phyloP scores from a whole-genome alignment of 2,329 filamentous ascomycete genomes.

The Exophiala sp. region DNA sequence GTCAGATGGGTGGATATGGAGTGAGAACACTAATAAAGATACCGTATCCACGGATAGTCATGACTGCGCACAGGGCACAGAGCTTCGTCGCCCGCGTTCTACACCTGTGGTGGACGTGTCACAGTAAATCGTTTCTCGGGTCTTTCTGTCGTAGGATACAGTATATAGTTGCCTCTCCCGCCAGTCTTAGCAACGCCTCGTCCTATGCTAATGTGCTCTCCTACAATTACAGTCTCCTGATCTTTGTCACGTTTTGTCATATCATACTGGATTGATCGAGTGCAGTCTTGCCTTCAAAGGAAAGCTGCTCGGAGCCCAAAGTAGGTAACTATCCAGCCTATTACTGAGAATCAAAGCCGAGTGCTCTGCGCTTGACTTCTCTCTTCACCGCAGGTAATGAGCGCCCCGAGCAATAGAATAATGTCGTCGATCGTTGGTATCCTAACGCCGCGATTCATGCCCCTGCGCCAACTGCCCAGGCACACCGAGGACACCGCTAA shows the following conservation, averaged over 20 bases:
- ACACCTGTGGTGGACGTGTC: too few relatives aligned
- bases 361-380: background rate
- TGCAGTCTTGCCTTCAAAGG: background rate
- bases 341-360: background rate
- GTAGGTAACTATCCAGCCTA: slow-evolving; percentile 8
- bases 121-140: too few relatives aligned
- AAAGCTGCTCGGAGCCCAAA: background rate
- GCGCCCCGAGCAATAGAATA: slow-evolving; percentile 5
- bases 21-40: too few relatives aligned
- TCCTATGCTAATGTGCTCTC: background rate
- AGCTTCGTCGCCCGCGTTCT: too few relatives aligned
- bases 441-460: background rate
- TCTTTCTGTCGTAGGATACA: too few relatives aligned
- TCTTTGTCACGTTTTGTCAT: background rate
- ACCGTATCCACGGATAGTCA: too few relatives aligned
- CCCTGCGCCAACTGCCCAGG: background rate
- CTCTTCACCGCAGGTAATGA: background rate
- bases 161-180: too few relatives aligned
- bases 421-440: slow-evolving; percentile 2
- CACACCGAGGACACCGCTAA: background rate
- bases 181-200: background rate
- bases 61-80: too few relatives aligned
- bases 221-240: background rate
- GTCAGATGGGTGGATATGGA: too few relatives aligned
- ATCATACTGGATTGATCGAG: background rate